These are phyloP conservation scores for Millerozyma acaciae DNA, from an alignment of 805 yeast genomes.

Conservation along the genomic window DNA sequence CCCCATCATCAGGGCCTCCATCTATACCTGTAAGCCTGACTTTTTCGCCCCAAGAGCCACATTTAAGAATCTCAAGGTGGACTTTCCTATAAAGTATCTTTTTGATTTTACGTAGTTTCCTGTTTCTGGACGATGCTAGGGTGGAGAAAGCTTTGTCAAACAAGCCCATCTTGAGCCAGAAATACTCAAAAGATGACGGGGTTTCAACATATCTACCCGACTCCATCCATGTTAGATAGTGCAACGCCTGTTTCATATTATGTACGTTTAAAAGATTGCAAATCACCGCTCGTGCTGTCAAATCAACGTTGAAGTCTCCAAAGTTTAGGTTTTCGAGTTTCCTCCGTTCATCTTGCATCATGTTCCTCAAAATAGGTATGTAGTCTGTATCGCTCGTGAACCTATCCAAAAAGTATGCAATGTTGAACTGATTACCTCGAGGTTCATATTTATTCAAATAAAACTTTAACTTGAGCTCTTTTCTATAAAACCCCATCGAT, in stretches of 20 bases:
- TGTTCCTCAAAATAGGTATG: slow-evolving; percentile 12
- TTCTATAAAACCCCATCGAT: slow-evolving; percentile 1
- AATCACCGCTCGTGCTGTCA: slow-evolving; percentile 8
- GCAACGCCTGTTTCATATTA: slow-evolving; percentile 13
- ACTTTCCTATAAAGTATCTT: slow-evolving; percentile 7
- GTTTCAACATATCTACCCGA: neutral
- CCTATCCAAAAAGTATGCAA: slow-evolving; percentile 8
- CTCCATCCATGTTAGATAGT: slow-evolving; percentile 6
- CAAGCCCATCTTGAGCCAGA: slow-evolving; percentile 17
- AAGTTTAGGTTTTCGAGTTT: neutral
- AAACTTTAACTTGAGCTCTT: slow-evolving; percentile 1
- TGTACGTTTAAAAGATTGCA: slow-evolving; percentile 13
- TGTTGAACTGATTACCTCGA: slow-evolving; percentile 3
- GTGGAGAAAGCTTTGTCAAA: slow-evolving; percentile 14
- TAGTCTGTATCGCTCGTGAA: slow-evolving; percentile 11
- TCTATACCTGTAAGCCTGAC: too few relatives aligned
- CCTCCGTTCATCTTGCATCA: neutral
- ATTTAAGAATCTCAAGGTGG: slow-evolving; percentile 1
- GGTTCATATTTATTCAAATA: slow-evolving; percentile 4
- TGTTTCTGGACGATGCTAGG: slow-evolving; percentile 7
- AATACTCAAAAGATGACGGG: slow-evolving; percentile 8
- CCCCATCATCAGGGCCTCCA: too few relatives aligned
- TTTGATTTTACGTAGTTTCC: slow-evolving; percentile 5
- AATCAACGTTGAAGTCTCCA: slow-evolving; percentile 2
- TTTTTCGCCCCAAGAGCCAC: slow-evolving; percentile 4